Evolutionary conservation across 2,329 filamentous ascomycete genomes (phyloP).

Genomic region (Penicillium decumbens): DNA sequence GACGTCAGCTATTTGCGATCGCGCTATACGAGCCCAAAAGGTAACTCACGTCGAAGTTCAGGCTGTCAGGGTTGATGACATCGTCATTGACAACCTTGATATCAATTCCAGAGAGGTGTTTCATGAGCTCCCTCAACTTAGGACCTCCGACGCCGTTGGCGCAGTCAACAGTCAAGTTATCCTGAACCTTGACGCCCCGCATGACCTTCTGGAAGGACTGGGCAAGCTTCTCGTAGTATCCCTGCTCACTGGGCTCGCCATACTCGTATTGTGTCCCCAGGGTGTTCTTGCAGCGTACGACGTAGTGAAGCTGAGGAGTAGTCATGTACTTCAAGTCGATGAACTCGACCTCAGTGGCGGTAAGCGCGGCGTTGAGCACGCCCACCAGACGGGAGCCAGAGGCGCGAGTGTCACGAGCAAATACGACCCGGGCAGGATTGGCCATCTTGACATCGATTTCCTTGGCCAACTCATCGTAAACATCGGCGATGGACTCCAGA

Average conservation of each 20-base stretch:
- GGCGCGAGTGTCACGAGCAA: slow-evolving; percentile 86
- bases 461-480: slow-evolving; percentile 70
- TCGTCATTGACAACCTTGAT: slow-evolving; percentile 90
- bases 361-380: slow-evolving; percentile 73
- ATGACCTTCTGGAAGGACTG: slow-evolving; percentile 81
- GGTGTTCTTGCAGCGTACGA: slow-evolving; percentile 91
- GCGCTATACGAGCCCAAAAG: not conserved
- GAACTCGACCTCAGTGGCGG: slow-evolving; percentile 67
- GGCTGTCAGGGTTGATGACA: slow-evolving; percentile 77
- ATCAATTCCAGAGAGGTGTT: slow-evolving; percentile 71
- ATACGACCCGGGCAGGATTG: slow-evolving; percentile 73
- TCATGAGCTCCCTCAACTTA: slow-evolving; percentile 80
- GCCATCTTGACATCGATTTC: slow-evolving; percentile 70
- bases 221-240: slow-evolving; percentile 91
- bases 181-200: slow-evolving; percentile 67
- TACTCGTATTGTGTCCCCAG: slow-evolving; percentile 81
- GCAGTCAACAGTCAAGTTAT: slow-evolving; percentile 80
- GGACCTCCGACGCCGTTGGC: slow-evolving; percentile 95
- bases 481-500: slow-evolving; percentile 68
- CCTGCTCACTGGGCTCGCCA: slow-evolving; percentile 79
- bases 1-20: not conserved
- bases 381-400: slow-evolving; percentile 79
- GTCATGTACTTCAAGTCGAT: slow-evolving; percentile 88
- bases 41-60: slow-evolving; percentile 74
- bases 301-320: slow-evolving; percentile 96